Percentiles rank a stretch among this genome's conserved stretches.
Evolutionary conservation across 495 filamentous ascomycete genomes (phyloP).

Genomic region (Daldinia grandis): DNA sequence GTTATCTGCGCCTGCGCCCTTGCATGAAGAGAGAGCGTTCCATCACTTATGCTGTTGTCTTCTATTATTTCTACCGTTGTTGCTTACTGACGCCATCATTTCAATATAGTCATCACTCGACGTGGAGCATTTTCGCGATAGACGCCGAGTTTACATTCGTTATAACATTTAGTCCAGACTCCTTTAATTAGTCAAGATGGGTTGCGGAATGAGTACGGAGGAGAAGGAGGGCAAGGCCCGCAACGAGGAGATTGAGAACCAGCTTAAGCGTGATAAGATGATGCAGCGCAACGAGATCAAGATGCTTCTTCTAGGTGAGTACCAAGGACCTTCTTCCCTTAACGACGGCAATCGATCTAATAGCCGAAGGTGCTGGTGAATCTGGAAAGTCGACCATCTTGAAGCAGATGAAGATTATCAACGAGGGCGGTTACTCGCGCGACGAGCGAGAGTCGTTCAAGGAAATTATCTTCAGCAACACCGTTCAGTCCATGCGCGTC

Average conservation of each 20-base stretch:
- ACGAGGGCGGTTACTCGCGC: conserved; percentile 81
- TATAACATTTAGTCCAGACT: conserved; percentile 39
- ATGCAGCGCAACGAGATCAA: conserved; percentile 98
- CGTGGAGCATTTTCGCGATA: conserved; percentile 12
- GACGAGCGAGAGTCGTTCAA: conserved; percentile 87
- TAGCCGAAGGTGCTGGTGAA: conserved; percentile 87
- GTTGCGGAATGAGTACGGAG: conserved; percentile 99
- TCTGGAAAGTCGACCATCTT: conserved; percentile 99
- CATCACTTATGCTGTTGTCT: not conserved
- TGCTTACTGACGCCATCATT: conserved; percentile 15
- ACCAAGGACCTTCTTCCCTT: conserved; percentile 1
- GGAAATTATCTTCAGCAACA: conserved; percentile 99
- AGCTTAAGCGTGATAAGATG: conserved; percentile 94
- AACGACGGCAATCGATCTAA: conserved; percentile 24
- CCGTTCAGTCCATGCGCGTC: conserved; percentile 94
- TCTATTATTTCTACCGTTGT: not conserved
- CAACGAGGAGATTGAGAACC: conserved; percentile 99
- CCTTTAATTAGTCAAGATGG: conserved; percentile 74
- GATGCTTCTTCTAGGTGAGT: conserved; percentile 95
- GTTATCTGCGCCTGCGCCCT: conserved; percentile 3
- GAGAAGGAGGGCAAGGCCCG: conserved; percentile 99
- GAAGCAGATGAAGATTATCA: conserved; percentile 98
- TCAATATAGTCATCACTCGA: conserved; percentile 18
- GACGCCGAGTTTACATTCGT: conserved; percentile 13
- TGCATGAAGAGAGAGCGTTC: not conserved